phyloP scores from a whole-genome alignment of 2,329 filamentous ascomycete genomes.

The Xylaria sp. region DNA sequence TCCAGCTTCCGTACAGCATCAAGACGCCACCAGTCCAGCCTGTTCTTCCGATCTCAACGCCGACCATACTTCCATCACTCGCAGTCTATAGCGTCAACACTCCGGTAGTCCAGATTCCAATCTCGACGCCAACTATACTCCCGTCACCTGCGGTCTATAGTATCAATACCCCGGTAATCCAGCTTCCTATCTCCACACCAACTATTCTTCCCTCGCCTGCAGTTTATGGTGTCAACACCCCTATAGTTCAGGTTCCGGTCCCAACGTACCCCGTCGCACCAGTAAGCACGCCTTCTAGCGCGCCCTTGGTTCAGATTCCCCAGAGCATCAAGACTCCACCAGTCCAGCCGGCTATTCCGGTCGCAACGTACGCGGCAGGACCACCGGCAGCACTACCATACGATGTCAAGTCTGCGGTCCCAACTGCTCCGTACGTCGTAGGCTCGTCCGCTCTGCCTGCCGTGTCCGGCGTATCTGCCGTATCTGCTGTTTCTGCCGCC shows the following conservation, averaged over 20 bases:
- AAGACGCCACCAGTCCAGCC: conserved; percentile 6
- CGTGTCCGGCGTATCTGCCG: background rate
- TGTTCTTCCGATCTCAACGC: background rate
- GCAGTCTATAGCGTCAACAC: background rate
- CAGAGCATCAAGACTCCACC: conserved; percentile 5
- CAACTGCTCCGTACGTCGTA: background rate
- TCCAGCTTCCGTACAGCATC: background rate
- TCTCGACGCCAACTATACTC: too few relatives aligned
- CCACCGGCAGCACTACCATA: background rate
- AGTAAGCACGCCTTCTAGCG: background rate
- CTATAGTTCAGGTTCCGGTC: background rate
- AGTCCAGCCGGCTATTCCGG: background rate
- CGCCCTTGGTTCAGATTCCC: background rate
- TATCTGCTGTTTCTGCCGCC: background rate
- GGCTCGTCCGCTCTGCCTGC: background rate
- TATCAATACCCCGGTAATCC: background rate
- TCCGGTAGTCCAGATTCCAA: background rate
- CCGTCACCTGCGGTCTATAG: background rate
- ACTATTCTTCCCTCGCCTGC: background rate
- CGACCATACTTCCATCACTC: background rate
- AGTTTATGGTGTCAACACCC: background rate
- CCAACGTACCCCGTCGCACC: background rate
- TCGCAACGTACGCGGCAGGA: background rate
- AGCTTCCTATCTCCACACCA: too few relatives aligned
- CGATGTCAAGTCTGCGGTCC: background rate